Conservation (phyloP, 208 protist genomes). For the Angomonas ambiguus region DNA sequence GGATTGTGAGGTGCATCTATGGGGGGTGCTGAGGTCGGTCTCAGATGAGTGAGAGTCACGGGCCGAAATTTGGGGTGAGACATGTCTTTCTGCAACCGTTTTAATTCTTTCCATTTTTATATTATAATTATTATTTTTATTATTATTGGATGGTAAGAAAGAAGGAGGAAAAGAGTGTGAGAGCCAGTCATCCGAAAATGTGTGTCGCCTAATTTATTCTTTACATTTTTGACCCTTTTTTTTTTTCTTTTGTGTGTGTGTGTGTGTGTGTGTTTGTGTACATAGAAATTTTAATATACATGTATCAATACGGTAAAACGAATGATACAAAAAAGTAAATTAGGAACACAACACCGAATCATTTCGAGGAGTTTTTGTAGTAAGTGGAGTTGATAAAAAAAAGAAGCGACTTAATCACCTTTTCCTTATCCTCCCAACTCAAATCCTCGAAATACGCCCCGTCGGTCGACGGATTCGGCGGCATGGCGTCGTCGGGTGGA, state of each 20-base stretch:
- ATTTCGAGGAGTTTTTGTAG: constrained; percentile 21
- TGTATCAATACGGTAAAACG: background rate
- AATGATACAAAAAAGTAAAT: background rate
- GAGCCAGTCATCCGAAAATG: background rate
- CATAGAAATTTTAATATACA: background rate
- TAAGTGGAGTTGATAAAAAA: constrained; percentile 80
- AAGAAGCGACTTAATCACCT: constrained; percentile 79
- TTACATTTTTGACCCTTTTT: background rate
- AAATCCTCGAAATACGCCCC: constrained; percentile 51
- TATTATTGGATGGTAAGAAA: background rate
- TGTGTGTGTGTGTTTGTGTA: background rate
- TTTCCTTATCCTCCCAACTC: constrained; percentile 77
- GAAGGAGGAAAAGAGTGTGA: background rate
- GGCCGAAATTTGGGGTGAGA: background rate
- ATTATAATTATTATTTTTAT: constrained; percentile 1
- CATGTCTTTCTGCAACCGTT: background rate
- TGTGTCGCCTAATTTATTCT: background rate
- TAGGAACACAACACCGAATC: background rate
- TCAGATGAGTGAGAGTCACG: background rate
- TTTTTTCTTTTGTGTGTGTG: background rate
- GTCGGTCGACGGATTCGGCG: background rate
- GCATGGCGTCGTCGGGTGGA: background rate
- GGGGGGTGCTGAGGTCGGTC: background rate
- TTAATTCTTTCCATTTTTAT: background rate
- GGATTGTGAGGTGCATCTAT: background rate